Base-by-base conservation (phyloP, 2,329 filamentous ascomycete genomes). In the Fusarium dimerum region DNA sequence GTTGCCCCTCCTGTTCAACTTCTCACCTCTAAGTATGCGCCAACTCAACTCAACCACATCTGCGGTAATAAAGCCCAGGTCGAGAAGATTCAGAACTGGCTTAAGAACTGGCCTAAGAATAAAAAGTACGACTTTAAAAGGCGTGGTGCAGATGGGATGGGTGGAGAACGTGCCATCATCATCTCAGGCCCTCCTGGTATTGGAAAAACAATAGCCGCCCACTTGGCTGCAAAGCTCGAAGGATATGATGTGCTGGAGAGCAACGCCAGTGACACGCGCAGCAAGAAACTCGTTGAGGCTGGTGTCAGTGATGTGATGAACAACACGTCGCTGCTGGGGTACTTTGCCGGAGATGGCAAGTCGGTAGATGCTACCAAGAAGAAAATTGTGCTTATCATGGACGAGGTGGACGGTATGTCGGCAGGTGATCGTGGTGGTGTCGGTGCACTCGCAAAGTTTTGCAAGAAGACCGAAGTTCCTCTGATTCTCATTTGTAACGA, bases 401-500 rank as follows among this genome's bases (percentile, higher is more conserved):
- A 99, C 64, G 94, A 99, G 73, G 94, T 99, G 5, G 94, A 99
- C 66, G 94, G 94, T 47, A 97, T 99, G 94, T 97, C 93, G 55
- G 92, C 91, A 36, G 94, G 94, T 68, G 94, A 99, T 69, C 87
- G 94, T 55, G 94, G 94, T 60, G 94, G 94, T 71, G 94, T 99
- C 44, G 94, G 92, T 46, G 94, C 94, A 30, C 79, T 99, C 51
- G 93, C 94, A 51, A 91, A 94, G 52, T 88, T 96, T 48, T 97
- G 93, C 79, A 96, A 90, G 76, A 97, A 96, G 78, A 94, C 92
- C 0, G 86, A 94, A 62, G 86, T 99, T 20, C 94, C 94, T 1
- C 87, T 99, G 69, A 97, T 99, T 62, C 81, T 99, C 49, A 97
- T 99, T 63, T 99, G 94, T 81, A 99, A 99, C 71, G 94, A 99